Percentiles rank a stretch among this genome's conserved stretches.
These are phyloP conservation scores for Xylaria sp. DNA, from an alignment of 2,329 filamentous ascomycete species.

Conservation along the genomic window DNA sequence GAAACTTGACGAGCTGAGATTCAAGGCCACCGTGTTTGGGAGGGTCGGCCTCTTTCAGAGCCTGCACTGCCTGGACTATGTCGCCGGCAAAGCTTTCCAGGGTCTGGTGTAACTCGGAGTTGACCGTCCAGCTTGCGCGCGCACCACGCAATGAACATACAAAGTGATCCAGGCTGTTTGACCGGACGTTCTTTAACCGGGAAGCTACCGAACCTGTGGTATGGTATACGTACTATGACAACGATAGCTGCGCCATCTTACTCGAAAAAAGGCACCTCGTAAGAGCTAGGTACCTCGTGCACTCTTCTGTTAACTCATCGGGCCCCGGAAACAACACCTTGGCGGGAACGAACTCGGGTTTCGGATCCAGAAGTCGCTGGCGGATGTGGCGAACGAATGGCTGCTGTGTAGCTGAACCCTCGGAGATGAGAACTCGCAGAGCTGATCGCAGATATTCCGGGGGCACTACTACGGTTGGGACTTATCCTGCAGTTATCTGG, in stretches of 20 bases:
- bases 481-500: neutral
- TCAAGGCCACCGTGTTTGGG: conserved; percentile 39
- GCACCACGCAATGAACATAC: conserved; percentile 37
- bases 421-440: conserved; percentile 50
- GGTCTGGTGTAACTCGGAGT: conserved; percentile 40
- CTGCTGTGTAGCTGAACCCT: conserved; percentile 47
- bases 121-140: conserved; percentile 41
- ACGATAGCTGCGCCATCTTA: conserved; percentile 49
- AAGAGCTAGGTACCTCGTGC: conserved; percentile 47
- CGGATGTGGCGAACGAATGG: conserved; percentile 52
- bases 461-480: conserved; percentile 46
- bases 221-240: conserved; percentile 48
- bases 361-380: conserved; percentile 44
- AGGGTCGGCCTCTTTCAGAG: conserved; percentile 51
- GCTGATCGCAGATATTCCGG: conserved; percentile 51
- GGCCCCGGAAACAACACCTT: conserved; percentile 44
- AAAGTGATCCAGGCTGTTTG: conserved; percentile 46
- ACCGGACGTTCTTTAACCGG: neutral
- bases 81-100: conserved; percentile 51
- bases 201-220: neutral
- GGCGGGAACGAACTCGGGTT: conserved; percentile 40
- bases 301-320: conserved; percentile 43
- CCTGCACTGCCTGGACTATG: conserved; percentile 53
- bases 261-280: conserved; percentile 54
- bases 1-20: conserved; percentile 37